A percentile compares a stretch with the other conserved stretches of the same genome.
Evolutionary conservation across 2,329 filamentous ascomycete genomes (phyloP).

Genomic region (Exophiala calicioides): DNA sequence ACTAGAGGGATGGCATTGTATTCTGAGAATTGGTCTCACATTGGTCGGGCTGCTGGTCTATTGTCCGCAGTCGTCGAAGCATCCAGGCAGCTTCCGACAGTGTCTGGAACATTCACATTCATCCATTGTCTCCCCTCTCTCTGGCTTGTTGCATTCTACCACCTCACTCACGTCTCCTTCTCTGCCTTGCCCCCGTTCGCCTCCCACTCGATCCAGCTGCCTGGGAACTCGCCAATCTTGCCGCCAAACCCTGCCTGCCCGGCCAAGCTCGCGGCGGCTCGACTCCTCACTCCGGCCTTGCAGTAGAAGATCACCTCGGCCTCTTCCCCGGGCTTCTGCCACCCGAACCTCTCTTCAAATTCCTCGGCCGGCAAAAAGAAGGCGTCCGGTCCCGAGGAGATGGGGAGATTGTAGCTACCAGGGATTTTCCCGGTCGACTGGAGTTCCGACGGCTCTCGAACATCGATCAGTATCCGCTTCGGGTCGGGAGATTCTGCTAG

Average conservation of each 20-base stretch:
- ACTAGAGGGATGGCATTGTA: too few relatives aligned
- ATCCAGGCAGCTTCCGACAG: too few relatives aligned
- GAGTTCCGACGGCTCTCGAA: constrained; percentile 52
- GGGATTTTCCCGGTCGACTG: constrained; percentile 64
- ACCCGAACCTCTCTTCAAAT: constrained; percentile 81
- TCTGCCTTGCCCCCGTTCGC: constrained; percentile 66
- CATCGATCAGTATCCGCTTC: constrained; percentile 40
- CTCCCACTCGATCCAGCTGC: constrained; percentile 73
- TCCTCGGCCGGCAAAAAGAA: constrained; percentile 75
- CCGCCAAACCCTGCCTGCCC: constrained; percentile 73
- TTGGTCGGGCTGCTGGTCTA: too few relatives aligned
- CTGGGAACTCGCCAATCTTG: constrained; percentile 54
- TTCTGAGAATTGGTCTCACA: too few relatives aligned
- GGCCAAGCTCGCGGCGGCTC: constrained; percentile 75
- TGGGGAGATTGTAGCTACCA: constrained; percentile 76
- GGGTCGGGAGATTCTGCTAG: constrained; percentile 17
- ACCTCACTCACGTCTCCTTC: constrained; percentile 37
- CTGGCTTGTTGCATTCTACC: background rate
- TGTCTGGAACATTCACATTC: too few relatives aligned
- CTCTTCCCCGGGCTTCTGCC: constrained; percentile 62
- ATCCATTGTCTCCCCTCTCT: background rate
- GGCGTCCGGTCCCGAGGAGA: constrained; percentile 74
- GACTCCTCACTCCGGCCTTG: constrained; percentile 82
- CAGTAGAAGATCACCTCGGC: constrained; percentile 80
- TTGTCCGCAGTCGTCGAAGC: too few relatives aligned